Evolutionary conservation across 768 basidiomycete species (phyloP).

Genomic region (Tephrocybe rancida): DNA sequence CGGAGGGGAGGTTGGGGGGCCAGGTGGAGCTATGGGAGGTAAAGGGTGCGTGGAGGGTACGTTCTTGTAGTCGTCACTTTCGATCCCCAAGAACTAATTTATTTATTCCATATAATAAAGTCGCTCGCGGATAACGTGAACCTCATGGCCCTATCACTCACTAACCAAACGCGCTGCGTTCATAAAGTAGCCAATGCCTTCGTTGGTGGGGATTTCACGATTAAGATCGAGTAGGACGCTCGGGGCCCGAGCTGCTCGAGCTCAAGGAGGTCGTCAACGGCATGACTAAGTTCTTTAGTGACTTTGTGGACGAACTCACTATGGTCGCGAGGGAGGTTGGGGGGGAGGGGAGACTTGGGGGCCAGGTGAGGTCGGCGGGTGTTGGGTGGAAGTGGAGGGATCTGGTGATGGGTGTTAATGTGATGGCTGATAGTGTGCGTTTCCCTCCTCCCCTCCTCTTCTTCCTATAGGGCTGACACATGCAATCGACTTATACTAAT

Average conservation of each 20-base stretch:
- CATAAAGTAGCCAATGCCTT: conserved; percentile 96
- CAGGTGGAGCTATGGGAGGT: conserved; percentile 93
- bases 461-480: background rate
- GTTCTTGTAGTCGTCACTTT: no score
- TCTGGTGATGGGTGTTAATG: conserved; percentile 93
- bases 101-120: no score
- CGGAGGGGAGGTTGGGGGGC: conserved; percentile 91
- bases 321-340: conserved; percentile 96
- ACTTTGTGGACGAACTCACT: conserved; percentile 80
- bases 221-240: conserved; percentile 91
- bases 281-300: conserved; percentile 87
- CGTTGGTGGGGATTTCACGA: conserved; percentile 88
- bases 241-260: conserved; percentile 90
- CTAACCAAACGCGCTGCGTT: conserved; percentile 84
- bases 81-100: background rate
- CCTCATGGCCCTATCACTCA: conserved; percentile 88
- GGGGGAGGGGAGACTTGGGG: conserved; percentile 93
- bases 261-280: conserved; percentile 92
- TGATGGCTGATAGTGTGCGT: conserved; percentile 89
- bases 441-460: conserved; percentile 29
- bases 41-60: conserved; percentile 91
- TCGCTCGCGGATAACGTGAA: conserved; percentile 81
- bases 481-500: conserved; percentile 1
- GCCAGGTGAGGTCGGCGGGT: conserved; percentile 90
- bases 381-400: conserved; percentile 98